Conservation (phyloP, 768 basidiomycete genomes). For the Suillus cothurnatus region DNA sequence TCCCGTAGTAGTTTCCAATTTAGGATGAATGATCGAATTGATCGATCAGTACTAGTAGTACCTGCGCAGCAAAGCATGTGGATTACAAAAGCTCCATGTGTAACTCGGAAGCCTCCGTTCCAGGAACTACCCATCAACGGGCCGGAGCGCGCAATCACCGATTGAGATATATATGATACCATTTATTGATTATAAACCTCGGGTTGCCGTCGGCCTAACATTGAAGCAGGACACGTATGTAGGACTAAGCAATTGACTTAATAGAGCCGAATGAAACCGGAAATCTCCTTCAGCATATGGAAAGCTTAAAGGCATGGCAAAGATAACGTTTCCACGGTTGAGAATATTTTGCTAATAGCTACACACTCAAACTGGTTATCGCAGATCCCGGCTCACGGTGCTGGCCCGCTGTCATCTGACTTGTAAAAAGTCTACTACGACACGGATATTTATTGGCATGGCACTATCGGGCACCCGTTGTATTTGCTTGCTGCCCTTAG, state of each 20-base stretch:
- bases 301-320: neutral
- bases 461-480: slow-evolving; percentile 1
- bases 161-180: slow-evolving; percentile 14
- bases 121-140: slow-evolving; percentile 14
- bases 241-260: neutral
- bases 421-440: neutral
- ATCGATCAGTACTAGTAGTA: slow-evolving; percentile 1
- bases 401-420: neutral
- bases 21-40: neutral
- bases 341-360: neutral
- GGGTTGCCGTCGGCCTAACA: slow-evolving; percentile 2
- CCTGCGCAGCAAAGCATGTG: too few species aligned
- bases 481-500: neutral
- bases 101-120: slow-evolving; percentile 10
- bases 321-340: neutral
- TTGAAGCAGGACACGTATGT: slow-evolving; percentile 1
- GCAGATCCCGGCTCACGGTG: neutral
- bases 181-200: slow-evolving; percentile 12
- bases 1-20: neutral
- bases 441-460: too few species aligned
- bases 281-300: neutral
- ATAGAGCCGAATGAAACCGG: neutral
- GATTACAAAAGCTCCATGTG: too few species aligned
- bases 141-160: slow-evolving; percentile 26
- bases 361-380: neutral